Percentiles rank a stretch among this genome's conserved stretches.
Conservation (phyloP, 192 early-diverging fungal genomes). For the Chytriomyces confervae region DNA sequence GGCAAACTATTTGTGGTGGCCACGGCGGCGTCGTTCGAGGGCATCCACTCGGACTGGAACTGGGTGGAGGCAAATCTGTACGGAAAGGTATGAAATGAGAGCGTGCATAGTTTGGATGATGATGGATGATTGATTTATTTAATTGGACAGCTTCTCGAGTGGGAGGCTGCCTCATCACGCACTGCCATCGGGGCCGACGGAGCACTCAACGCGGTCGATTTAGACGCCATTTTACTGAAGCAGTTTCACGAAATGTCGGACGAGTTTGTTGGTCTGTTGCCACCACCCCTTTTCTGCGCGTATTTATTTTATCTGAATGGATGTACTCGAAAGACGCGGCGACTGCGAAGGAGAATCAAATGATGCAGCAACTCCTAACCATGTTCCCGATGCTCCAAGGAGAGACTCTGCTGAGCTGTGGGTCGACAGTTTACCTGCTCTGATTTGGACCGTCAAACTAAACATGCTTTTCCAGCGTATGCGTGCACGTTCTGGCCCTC, state of each 20-base stretch:
- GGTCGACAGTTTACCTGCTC: not conserved
- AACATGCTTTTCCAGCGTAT: slow-evolving; percentile 41
- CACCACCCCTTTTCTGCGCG: not conserved
- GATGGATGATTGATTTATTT: not conserved
- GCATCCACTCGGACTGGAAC: slow-evolving; percentile 64
- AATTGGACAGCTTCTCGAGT: slow-evolving; percentile 44
- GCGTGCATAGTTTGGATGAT: not conserved
- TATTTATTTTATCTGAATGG: slow-evolving; percentile 17
- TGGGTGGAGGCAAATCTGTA: slow-evolving; percentile 62
- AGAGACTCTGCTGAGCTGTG: slow-evolving; percentile 58
- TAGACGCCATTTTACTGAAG: slow-evolving; percentile 49
- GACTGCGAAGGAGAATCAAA: slow-evolving; percentile 39
- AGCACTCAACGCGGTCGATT: slow-evolving; percentile 15
- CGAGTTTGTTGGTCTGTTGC: slow-evolving; percentile 50
- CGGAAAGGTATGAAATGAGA: slow-evolving; percentile 41
- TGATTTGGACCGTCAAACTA: not conserved
- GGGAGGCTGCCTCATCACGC: slow-evolving; percentile 36
- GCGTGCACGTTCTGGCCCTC: slow-evolving; percentile 49
- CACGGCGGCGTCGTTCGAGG: slow-evolving; percentile 60
- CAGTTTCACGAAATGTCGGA: slow-evolving; percentile 64
- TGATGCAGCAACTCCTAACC: slow-evolving; percentile 34
- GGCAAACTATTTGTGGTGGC: slow-evolving; percentile 51
- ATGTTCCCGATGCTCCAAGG: slow-evolving; percentile 46
- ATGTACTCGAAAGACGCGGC: slow-evolving; percentile 41
- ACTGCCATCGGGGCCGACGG: slow-evolving; percentile 22